Evolutionary conservation across 257 asterid genomes (phyloP).

Genomic region (Solanum sejunctum): DNA sequence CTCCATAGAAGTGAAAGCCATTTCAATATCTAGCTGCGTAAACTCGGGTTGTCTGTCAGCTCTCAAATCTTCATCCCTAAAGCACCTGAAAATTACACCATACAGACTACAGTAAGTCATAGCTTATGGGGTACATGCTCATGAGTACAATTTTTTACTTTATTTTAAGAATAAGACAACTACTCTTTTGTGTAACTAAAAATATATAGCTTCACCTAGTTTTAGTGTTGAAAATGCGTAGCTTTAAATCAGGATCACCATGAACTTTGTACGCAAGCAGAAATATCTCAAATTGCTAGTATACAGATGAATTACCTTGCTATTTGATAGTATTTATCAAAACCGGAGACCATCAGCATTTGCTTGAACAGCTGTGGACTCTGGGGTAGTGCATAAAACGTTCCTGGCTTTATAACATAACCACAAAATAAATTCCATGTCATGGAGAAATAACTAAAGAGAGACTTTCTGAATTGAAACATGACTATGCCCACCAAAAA

Average conservation of each 20-base stretch:
- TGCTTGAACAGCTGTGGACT: conserved; percentile 99
- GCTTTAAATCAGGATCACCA: background rate
- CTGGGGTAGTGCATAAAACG: conserved; percentile 97
- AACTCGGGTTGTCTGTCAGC: conserved; percentile 99
- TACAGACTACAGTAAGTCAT: background rate
- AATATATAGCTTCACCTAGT: background rate
- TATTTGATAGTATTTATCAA: conserved; percentile 83
- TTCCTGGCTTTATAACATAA: conserved; percentile 66
- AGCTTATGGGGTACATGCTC: background rate
- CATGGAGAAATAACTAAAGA: conserved; percentile 5
- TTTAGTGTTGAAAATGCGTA: background rate
- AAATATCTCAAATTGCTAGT: background rate
- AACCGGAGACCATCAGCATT: conserved; percentile 99
- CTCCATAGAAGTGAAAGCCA: conserved; percentile 92
- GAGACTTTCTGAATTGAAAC: background rate
- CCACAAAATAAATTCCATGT: conserved; percentile 20
- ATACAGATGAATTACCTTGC: conserved; percentile 53
- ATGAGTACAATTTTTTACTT: background rate
- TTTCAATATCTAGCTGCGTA: conserved; percentile 91
- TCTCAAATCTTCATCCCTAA: conserved; percentile 97
- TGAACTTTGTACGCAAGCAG: background rate
- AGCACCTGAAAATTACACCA: conserved; percentile 45
- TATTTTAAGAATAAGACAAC: background rate
- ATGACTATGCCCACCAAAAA: background rate
- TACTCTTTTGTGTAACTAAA: background rate